Evolutionary conservation across 345 rosid species (phyloP), one percentile per base, ranked within the genome.

Genomic region (Microthlaspi erraticum): DNA sequence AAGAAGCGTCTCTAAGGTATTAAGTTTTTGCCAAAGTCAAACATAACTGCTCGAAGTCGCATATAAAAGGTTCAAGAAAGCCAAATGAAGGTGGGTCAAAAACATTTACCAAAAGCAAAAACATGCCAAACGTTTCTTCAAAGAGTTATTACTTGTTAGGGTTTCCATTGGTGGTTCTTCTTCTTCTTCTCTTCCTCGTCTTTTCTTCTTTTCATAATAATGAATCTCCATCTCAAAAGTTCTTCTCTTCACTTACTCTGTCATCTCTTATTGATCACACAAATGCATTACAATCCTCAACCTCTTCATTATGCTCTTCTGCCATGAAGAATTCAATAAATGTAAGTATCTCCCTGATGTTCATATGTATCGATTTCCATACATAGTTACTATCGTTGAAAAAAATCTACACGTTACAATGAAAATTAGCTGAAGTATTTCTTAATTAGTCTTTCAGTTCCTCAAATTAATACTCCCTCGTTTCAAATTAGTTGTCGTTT

Each of bases 131-230:
- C 12, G 1, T 2, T 34, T 63, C 31, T 44, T 49, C 29, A 13
- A 64, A 49, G 32, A 29, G 50, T 29, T 33, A 14, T 1, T 36
- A 59, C 37, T 69, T 65, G 39, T 53, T 78, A 46, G 55, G 61
- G 50, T 13, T 59, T 68, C 68, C 76, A 26, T 56, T 59, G 5
- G 23, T 68, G 17, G n/a, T n/a, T n/a, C 26, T 23, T 23, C 31
- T 77, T 48, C 63, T 79, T 54, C 49, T 79, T 33, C 56, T 71
- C 55, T 75, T 60, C 37, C 60, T 76, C 39, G 10, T 32, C 12
- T 42, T 62, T 57, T 16, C 8, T 49, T 76, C 58, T 70, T 44
- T 54, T 36, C 33, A 32, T 19, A 41, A 3, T 10, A 32, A 42
- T 66, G 71, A 37, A 45, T 38, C 58, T 61, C 67, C 57, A 16